Evolutionary conservation across 2,329 filamentous ascomycete genomes (phyloP).

Genomic region (Elsinoe batatas): DNA sequence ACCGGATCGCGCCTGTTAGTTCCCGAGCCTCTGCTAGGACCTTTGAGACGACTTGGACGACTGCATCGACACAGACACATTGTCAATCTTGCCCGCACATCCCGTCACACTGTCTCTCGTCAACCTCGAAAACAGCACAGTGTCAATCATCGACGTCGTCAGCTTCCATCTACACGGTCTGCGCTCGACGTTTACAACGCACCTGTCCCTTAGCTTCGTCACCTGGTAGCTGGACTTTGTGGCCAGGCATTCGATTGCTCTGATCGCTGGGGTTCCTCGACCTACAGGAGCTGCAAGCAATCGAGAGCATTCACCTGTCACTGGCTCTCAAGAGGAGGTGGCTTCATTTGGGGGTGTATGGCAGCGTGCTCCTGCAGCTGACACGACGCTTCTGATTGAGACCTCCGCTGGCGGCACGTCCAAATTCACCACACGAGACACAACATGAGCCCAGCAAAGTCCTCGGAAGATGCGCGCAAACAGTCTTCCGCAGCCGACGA

Average conservation of each 20-base stretch:
- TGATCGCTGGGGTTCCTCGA: conserved; percentile 10
- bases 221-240: neutral
- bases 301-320: neutral
- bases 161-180: neutral
- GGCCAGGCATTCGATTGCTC: conserved; percentile 18
- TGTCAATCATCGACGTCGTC: neutral
- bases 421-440: neutral
- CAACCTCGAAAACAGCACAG: neutral
- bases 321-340: neutral
- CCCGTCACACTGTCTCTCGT: neutral
- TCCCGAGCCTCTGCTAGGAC: conserved; percentile 5
- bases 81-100: conserved; percentile 4
- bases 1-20: conserved; percentile 7
- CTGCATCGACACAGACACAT: conserved; percentile 3
- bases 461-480: conserved; percentile 44
- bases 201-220: neutral
- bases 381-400: conserved; percentile 35
- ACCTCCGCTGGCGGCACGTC: conserved; percentile 33
- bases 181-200: neutral
- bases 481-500: conserved; percentile 47
- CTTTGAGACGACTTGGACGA: neutral
- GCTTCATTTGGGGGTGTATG: neutral
- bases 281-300: neutral
- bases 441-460: conserved; percentile 28
- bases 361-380: neutral